Base-by-base conservation (phyloP, 2,329 filamentous ascomycete species). In the Tolypocladium inflatum region DNA sequence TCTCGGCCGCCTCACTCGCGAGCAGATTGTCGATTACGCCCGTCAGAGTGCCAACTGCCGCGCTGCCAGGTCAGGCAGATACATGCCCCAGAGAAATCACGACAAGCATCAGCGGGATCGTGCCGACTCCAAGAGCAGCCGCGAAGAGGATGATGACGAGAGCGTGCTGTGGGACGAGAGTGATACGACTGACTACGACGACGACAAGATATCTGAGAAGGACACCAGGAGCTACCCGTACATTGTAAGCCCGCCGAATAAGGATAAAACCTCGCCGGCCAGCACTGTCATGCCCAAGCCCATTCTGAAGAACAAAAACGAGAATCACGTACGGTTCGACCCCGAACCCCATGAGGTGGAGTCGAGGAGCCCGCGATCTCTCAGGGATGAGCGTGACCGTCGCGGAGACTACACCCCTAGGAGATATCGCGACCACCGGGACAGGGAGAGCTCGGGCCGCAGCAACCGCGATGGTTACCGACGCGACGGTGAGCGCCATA, bases 231-330 rank as follows among this genome's bases (percentile, higher is more conserved):
- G 60, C 39, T 73, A 73, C 48, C 73, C 70, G 2, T 68, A 67
- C 55, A 75, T 75, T 59, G 73, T 75, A 59, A 70, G 62, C 55
- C 70, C 71, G 1, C 73, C 73, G 1, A 61, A 55, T 37, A 71
- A 69, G 58, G 63, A 62, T 53, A 72, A 68, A 60, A 67, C 67
- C 0, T 75, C 72, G 0, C 70, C 73, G 0, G 64, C 73, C 1
- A 70, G 67, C 54, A 72, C 71, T 6, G 67, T 70, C 3, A 67
- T 66, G 59, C 82, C 82, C 2, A 84, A 83, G 63, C 78, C 81
- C 6, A 85, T 85, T n/a, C 72, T 85, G 21, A 85, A 85, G 72
- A 85, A 85, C 66, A 79, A 76, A 63, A 82, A 83, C 60, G 78
- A 78, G 53, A 80, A 84, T 59, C 80, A 80, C 52, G 80, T 85